phyloP scores from a whole-genome alignment of 495 filamentous ascomycete species.

The Talaromyces trachyspermus region DNA sequence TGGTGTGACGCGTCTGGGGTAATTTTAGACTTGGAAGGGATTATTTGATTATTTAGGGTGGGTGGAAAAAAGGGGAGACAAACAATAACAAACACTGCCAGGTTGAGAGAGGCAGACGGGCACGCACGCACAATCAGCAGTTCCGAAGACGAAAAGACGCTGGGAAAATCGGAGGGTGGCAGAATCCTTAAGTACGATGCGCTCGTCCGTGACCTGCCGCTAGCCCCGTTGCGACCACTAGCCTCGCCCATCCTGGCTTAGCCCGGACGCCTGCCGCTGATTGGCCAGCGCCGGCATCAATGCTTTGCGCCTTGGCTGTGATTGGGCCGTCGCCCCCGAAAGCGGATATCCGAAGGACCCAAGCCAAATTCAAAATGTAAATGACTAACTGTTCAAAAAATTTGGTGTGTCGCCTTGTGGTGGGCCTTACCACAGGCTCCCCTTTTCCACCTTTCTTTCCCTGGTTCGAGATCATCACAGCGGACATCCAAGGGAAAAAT shows the following conservation, averaged over 20 bases:
- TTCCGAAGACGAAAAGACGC: slow-evolving; percentile 30
- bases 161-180: slow-evolving; percentile 40
- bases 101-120: slow-evolving; percentile 10
- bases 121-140: slow-evolving; percentile 20
- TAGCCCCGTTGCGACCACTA: slow-evolving; percentile 37
- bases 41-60: slow-evolving; percentile 12
- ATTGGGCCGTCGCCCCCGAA: slow-evolving; percentile 5
- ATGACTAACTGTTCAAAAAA: too few relatives aligned
- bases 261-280: slow-evolving; percentile 24
- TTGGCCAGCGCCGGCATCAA: slow-evolving; percentile 19
- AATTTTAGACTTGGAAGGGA: not conserved
- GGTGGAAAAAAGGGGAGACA: slow-evolving; percentile 15
- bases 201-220: slow-evolving; percentile 27
- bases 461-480: too few relatives aligned
- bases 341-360: slow-evolving; percentile 1
- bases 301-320: slow-evolving; percentile 3
- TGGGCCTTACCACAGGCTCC: too few relatives aligned
- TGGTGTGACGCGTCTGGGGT: slow-evolving; percentile 1
- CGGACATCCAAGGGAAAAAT: too few relatives aligned
- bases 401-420: too few relatives aligned
- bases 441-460: too few relatives aligned
- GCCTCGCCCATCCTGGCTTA: slow-evolving; percentile 28
- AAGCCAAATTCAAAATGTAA: too few relatives aligned
- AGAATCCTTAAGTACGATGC: slow-evolving; percentile 48
- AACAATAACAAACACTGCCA: slow-evolving; percentile 9